A percentile compares a stretch with the other conserved stretches of the same genome.
Conservation (phyloP, 192 early-diverging fungal genomes). For the Dimargaris verticillata region DNA sequence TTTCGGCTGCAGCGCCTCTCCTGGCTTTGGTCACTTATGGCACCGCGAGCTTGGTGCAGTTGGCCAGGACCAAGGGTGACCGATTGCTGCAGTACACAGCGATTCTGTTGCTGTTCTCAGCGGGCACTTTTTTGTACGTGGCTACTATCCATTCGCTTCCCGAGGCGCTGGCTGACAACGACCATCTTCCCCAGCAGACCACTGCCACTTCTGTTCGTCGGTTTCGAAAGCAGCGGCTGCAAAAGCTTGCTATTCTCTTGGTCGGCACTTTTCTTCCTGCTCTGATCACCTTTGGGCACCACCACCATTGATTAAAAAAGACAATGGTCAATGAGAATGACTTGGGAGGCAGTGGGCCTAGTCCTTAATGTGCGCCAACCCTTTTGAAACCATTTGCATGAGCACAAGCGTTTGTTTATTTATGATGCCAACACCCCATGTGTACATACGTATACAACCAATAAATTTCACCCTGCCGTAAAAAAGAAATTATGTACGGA, state of each 20-base stretch:
- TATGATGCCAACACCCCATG: no score
- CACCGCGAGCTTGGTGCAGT: neutral
- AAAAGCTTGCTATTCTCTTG: neutral
- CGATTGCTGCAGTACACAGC: slow-evolving; percentile 61
- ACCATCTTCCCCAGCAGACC: neutral
- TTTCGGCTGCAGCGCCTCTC: slow-evolving; percentile 71
- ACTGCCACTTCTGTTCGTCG: neutral
- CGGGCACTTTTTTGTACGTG: slow-evolving; percentile 81
- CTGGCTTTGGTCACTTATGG: slow-evolving; percentile 46
- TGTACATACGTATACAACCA: no score
- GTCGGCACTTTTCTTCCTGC: slow-evolving; percentile 2
- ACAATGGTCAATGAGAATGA: no score
- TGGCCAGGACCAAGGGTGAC: neutral
- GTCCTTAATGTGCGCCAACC: no score
- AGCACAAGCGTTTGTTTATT: no score
- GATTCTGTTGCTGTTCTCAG: slow-evolving; percentile 74
- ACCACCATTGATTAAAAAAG: neutral
- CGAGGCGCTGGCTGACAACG: slow-evolving; percentile 29
- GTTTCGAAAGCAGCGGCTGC: neutral
- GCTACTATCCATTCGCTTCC: slow-evolving; percentile 70
- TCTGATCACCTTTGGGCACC: neutral
- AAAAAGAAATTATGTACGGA: no score
- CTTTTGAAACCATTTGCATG: no score
- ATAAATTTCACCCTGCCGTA: no score
- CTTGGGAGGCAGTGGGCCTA: no score